Evolutionary conservation across 2,329 filamentous ascomycete species (phyloP).

Genomic region (Xylaria digitata): DNA sequence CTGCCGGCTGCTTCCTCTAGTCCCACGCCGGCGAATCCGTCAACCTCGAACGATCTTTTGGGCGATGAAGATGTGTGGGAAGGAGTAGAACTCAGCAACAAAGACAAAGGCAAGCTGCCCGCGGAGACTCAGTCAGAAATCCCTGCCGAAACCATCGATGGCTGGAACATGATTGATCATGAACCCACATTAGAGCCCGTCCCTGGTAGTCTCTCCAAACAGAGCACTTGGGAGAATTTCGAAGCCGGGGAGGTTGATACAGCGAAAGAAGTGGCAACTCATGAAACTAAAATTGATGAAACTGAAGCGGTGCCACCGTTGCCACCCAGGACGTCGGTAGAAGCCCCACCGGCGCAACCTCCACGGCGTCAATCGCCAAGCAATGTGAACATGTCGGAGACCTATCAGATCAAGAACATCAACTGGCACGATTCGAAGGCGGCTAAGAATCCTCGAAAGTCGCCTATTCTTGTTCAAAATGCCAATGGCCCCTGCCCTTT

Average conservation of each 20-base stretch:
- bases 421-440: slow-evolving; percentile 79
- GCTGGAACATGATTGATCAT: slow-evolving; percentile 65
- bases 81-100: slow-evolving; percentile 54
- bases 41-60: slow-evolving; percentile 51
- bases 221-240: slow-evolving; percentile 55
- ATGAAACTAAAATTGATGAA: slow-evolving; percentile 27
- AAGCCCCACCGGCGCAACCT: slow-evolving; percentile 48
- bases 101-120: slow-evolving; percentile 59
- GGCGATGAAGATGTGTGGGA: slow-evolving; percentile 64
- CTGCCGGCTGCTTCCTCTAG: slow-evolving; percentile 45
- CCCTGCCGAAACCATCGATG: slow-evolving; percentile 51
- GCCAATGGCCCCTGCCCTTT: slow-evolving; percentile 94
- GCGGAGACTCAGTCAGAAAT: slow-evolving; percentile 41
- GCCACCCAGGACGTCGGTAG: slow-evolving; percentile 52
- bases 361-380: slow-evolving; percentile 54
- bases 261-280: slow-evolving; percentile 37
- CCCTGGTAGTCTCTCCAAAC: slow-evolving; percentile 50
- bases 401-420: slow-evolving; percentile 93
- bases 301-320: slow-evolving; percentile 51
- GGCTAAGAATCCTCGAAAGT: slow-evolving; percentile 73
- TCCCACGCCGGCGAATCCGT: slow-evolving; percentile 41
- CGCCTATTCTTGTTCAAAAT: slow-evolving; percentile 91
- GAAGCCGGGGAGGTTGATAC: slow-evolving; percentile 47
- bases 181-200: slow-evolving; percentile 49
- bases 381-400: slow-evolving; percentile 70